phyloP scores from a whole-genome alignment of 2,329 filamentous ascomycete genomes.

The Fusarium gaditjirri region DNA sequence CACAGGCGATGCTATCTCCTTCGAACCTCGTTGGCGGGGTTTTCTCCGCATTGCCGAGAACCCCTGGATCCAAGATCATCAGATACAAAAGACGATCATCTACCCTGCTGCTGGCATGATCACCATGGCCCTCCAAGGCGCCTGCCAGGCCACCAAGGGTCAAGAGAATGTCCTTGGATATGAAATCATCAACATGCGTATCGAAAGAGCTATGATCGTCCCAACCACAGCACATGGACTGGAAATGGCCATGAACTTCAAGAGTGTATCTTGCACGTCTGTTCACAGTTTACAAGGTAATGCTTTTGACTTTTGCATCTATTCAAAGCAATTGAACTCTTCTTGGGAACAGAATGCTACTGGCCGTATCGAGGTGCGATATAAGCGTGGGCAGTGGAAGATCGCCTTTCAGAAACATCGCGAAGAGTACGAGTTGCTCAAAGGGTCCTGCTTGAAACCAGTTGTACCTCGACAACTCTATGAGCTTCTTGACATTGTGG shows the following conservation, averaged over 20 bases:
- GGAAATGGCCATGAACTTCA: slow-evolving; percentile 61
- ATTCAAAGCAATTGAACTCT: slow-evolving; percentile 55
- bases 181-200: slow-evolving; percentile 58
- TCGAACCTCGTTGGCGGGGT: slow-evolving; percentile 61
- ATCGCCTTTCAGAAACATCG: slow-evolving; percentile 35
- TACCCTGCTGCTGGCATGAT: slow-evolving; percentile 64
- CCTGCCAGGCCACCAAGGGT: slow-evolving; percentile 51
- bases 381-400: slow-evolving; percentile 34
- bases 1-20: slow-evolving; percentile 55
- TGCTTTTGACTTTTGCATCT: slow-evolving; percentile 56
- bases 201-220: slow-evolving; percentile 63
- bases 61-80: slow-evolving; percentile 64
- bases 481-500: slow-evolving; percentile 60
- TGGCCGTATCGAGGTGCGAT: slow-evolving; percentile 47
- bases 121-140: slow-evolving; percentile 61
- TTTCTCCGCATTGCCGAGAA: slow-evolving; percentile 61
- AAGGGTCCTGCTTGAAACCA: slow-evolving; percentile 46
- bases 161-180: slow-evolving; percentile 48
- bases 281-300: neutral
- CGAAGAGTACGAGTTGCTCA: slow-evolving; percentile 39
- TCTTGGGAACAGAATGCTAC: slow-evolving; percentile 58
- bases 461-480: slow-evolving; percentile 60
- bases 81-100: slow-evolving; percentile 60
- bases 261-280: slow-evolving; percentile 28
- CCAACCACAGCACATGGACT: slow-evolving; percentile 58